phyloP scores from a whole-genome alignment of 345 rosid genomes.

The Brassica juncea region DNA sequence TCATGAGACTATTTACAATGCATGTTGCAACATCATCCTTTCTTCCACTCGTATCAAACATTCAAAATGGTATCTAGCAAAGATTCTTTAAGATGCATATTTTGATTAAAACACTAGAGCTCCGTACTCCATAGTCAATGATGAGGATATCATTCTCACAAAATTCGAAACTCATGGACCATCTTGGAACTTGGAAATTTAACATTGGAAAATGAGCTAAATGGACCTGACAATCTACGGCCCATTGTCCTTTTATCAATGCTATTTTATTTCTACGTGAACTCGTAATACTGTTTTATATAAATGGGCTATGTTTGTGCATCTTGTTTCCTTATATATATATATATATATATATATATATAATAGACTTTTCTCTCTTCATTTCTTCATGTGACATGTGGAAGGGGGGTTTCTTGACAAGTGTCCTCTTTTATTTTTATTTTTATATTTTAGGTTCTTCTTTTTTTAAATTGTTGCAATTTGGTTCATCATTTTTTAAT shows the following conservation, averaged over 20 bases:
- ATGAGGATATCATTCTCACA: background rate
- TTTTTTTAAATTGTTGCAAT: too few species aligned
- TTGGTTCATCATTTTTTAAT: too few species aligned
- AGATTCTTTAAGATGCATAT: background rate
- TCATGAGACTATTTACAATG: background rate
- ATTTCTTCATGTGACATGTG: too few species aligned
- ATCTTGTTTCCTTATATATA: too few species aligned
- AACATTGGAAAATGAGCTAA: background rate
- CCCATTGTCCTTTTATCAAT: background rate
- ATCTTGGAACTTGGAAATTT: background rate
- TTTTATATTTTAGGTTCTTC: too few species aligned
- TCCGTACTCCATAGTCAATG: background rate
- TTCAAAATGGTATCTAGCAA: background rate
- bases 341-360: too few species aligned
- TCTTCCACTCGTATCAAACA: background rate
- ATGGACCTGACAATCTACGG: background rate
- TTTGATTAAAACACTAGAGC: background rate
- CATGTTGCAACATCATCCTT: background rate
- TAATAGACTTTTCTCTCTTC: too few species aligned
- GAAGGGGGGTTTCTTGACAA: too few species aligned
- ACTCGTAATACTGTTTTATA: too few species aligned
- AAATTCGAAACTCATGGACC: background rate
- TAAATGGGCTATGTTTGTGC: too few species aligned
- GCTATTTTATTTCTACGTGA: background rate
- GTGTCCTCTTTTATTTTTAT: too few species aligned